phyloP scores from a whole-genome alignment of 345 rosid species.

The Psidium guajava region DNA sequence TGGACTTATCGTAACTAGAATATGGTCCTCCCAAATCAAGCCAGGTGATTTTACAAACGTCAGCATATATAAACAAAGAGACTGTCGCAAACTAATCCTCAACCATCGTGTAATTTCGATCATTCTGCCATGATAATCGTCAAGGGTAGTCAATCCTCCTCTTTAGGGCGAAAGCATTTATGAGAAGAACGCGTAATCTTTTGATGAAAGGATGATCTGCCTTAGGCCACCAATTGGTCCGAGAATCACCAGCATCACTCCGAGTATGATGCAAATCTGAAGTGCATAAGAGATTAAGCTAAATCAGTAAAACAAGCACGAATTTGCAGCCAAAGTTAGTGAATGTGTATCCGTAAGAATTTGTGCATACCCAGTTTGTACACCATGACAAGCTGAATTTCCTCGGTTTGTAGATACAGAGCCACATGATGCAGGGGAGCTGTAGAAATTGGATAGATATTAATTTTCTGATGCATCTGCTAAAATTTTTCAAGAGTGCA shows the following conservation, averaged over 20 bases:
- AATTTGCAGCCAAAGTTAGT: neutral
- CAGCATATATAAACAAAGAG: neutral
- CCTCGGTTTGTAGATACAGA: constrained; percentile 52
- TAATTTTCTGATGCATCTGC: neutral
- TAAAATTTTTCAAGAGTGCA: neutral
- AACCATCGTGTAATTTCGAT: neutral
- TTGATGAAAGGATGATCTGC: constrained; percentile 39
- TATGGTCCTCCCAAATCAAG: neutral
- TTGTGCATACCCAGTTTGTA: constrained; percentile 48
- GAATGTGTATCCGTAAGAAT: neutral
- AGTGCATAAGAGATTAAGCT: neutral
- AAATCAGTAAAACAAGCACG: neutral
- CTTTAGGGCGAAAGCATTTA: neutral
- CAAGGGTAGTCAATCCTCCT: neutral
- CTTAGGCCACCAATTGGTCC: constrained; percentile 71
- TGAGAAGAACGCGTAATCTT: constrained; percentile 43
- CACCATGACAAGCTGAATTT: constrained; percentile 51
- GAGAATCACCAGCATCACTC: constrained; percentile 32
- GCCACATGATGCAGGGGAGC: constrained; percentile 85
- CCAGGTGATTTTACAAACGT: neutral
- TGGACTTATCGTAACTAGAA: neutral
- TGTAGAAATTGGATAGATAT: constrained; percentile 4
- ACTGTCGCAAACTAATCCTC: neutral
- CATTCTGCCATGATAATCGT: neutral
- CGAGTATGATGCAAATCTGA: constrained; percentile 60